A percentile compares a stretch with the other conserved stretches of the same genome.
phyloP scores from a whole-genome alignment of 768 basidiomycete genomes.

The Hypsizygus marmoreus region DNA sequence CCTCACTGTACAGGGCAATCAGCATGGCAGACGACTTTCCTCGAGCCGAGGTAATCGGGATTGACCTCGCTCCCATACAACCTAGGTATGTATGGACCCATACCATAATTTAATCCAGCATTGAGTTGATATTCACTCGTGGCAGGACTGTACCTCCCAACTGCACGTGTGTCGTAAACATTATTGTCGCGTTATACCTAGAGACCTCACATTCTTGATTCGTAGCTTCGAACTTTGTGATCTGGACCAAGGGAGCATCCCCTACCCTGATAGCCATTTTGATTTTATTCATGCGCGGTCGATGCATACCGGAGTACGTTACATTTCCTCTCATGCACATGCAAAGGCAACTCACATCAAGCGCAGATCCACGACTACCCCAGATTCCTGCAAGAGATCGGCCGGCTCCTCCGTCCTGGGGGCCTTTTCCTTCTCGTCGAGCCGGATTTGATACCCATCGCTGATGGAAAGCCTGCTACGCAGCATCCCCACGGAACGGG shows the following conservation, averaged over 20 bases:
- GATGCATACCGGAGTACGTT: constrained; percentile 64
- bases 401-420: constrained; percentile 68
- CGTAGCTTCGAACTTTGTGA: constrained; percentile 72
- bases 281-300: constrained; percentile 73
- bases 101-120: background rate
- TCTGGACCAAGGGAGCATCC: constrained; percentile 58
- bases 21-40: constrained; percentile 77
- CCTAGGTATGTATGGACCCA: constrained; percentile 48
- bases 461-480: constrained; percentile 43
- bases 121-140: background rate
- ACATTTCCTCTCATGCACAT: constrained; percentile 15
- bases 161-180: constrained; percentile 59
- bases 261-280: constrained; percentile 64
- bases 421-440: constrained; percentile 71
- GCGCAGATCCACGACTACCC: constrained; percentile 63
- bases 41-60: constrained; percentile 62
- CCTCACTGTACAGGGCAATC: constrained; percentile 52
- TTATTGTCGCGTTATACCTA: constrained; percentile 1
- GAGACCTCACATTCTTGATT: constrained; percentile 8
- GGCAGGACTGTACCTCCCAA: constrained; percentile 64
- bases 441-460: constrained; percentile 53
- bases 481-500: constrained; percentile 28
- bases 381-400: constrained; percentile 59
- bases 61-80: constrained; percentile 75
- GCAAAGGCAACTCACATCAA: constrained; percentile 14